Evolutionary conservation across 2,329 filamentous ascomycete species (phyloP).

Genomic region (Macrophomina tecta): DNA sequence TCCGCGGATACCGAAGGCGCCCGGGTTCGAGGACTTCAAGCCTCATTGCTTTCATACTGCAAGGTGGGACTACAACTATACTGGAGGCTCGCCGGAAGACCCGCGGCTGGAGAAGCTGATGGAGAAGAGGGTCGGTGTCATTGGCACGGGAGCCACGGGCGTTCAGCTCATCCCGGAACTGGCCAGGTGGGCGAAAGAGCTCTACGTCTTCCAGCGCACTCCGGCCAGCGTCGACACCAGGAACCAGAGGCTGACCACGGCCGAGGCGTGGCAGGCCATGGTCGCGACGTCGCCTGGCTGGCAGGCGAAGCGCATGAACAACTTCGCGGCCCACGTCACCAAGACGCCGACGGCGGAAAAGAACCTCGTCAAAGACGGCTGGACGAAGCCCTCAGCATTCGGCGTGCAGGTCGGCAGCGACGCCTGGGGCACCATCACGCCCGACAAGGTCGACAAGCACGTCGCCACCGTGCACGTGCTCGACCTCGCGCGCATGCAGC

Average conservation of each 20-base stretch:
- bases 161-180: conserved; percentile 40
- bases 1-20: conserved; percentile 41
- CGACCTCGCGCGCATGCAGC: conserved; percentile 53
- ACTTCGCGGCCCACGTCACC: conserved; percentile 50
- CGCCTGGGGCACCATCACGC: conserved; percentile 45
- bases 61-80: conserved; percentile 29
- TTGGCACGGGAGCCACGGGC: conserved; percentile 38
- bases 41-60: conserved; percentile 43
- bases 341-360: conserved; percentile 42
- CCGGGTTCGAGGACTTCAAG: conserved; percentile 41
- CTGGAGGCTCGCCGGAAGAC: conserved; percentile 44
- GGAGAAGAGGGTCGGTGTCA: conserved; percentile 33
- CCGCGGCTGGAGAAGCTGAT: conserved; percentile 32
- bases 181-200: conserved; percentile 33
- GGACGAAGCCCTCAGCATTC: conserved; percentile 42
- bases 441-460: conserved; percentile 43
- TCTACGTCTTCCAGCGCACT: conserved; percentile 36
- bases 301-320: conserved; percentile 55
- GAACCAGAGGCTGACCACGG: background rate
- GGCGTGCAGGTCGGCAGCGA: conserved; percentile 30
- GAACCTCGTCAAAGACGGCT: conserved; percentile 59
- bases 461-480: conserved; percentile 43
- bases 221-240: conserved; percentile 47
- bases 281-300: conserved; percentile 48
- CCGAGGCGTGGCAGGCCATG: conserved; percentile 25